Conservation (phyloP, 1,284 basidiomycete genomes). For the Ganoderma resinaceum region DNA sequence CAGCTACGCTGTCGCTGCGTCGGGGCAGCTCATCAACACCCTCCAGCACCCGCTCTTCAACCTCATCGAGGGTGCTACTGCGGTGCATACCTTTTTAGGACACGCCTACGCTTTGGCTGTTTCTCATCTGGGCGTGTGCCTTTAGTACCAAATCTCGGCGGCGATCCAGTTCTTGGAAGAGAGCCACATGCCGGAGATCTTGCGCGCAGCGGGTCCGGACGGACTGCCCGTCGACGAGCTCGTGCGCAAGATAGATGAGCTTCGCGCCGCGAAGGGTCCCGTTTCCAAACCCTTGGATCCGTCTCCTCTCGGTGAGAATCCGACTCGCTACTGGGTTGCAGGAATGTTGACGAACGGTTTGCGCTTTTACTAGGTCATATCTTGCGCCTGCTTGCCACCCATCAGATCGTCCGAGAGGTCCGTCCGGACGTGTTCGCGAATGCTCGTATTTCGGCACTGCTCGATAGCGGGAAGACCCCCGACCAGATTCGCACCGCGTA, state of each 20-base stretch:
- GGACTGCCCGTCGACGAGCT: conserved; percentile 67
- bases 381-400: conserved; percentile 38
- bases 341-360: background rate
- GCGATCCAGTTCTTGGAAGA: conserved; percentile 73
- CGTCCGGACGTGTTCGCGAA: conserved; percentile 40
- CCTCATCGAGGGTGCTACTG: conserved; percentile 68
- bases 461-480: conserved; percentile 39
- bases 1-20: conserved; percentile 66
- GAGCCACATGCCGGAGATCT: conserved; percentile 67
- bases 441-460: conserved; percentile 37
- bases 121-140: background rate
- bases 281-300: conserved; percentile 14
- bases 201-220: conserved; percentile 60
- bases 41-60: conserved; percentile 72
- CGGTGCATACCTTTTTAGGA: conserved; percentile 47
- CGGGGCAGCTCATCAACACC: conserved; percentile 63
- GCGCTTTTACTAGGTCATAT: conserved; percentile 32
- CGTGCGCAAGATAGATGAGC: conserved; percentile 37
- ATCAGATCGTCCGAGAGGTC: conserved; percentile 38
- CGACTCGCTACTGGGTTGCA: background rate
- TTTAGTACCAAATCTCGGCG: conserved; percentile 70
- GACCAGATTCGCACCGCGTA: conserved; percentile 36
- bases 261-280: conserved; percentile 36
- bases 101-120: background rate
- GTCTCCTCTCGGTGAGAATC: background rate